These are phyloP conservation scores for Naganishia friedmannii DNA, from an alignment of 768 basidiomycete species.

Conservation along the genomic window DNA sequence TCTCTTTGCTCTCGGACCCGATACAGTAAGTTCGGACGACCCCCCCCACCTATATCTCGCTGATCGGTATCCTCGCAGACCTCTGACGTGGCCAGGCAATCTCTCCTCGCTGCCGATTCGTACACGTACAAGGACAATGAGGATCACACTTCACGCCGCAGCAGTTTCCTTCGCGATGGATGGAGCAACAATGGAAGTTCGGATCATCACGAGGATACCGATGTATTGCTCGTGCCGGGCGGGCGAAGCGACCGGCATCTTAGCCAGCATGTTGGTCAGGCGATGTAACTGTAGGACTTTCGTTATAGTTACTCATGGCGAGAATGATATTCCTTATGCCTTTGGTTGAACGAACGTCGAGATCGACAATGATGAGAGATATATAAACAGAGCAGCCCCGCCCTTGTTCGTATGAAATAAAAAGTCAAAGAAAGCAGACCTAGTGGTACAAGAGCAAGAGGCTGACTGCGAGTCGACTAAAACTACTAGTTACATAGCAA, in stretches of 20 bases:
- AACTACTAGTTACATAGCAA: conserved; percentile 15
- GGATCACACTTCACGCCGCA: conserved; percentile 11
- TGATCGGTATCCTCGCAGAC: conserved; percentile 26
- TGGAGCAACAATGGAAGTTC: conserved; percentile 19
- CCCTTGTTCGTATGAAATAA: conserved; percentile 23
- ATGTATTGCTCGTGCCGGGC: conserved; percentile 19
- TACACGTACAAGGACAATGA: conserved; percentile 14
- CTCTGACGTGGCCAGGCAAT: conserved; percentile 36
- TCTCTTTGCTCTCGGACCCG: conserved; percentile 37
- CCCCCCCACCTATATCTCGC: background rate
- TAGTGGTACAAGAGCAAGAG: conserved; percentile 24
- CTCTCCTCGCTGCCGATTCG: conserved; percentile 36
- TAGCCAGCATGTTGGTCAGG: conserved; percentile 6
- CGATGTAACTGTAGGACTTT: conserved; percentile 1
- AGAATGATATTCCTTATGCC: too few relatives aligned
- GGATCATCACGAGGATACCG: conserved; percentile 25
- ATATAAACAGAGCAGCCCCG: conserved; percentile 26
- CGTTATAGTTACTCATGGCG: too few relatives aligned
- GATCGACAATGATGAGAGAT: background rate
- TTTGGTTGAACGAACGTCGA: too few relatives aligned
- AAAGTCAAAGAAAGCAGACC: conserved; percentile 26
- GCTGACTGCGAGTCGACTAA: conserved; percentile 24
- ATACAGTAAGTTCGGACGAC: conserved; percentile 36
- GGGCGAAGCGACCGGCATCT: conserved; percentile 3
- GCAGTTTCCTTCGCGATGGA: conserved; percentile 15